phyloP scores from a whole-genome alignment of 306 rosid genomes.

The Sicyos edulis region DNA sequence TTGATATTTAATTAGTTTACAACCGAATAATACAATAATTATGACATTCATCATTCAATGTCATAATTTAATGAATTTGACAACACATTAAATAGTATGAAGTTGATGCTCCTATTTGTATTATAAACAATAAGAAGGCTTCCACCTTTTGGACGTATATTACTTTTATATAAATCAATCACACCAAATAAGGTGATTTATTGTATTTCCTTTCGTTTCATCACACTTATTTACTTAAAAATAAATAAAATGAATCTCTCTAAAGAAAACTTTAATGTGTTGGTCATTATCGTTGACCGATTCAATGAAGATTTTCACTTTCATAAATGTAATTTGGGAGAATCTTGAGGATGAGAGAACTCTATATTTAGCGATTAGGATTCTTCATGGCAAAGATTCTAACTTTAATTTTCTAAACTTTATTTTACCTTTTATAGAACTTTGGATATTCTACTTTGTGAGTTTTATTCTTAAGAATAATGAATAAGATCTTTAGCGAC shows the following conservation, averaged over 20 bases:
- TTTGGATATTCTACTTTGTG: background rate
- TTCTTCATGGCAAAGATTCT: background rate
- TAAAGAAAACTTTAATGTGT: background rate
- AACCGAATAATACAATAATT: no score
- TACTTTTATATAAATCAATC: background rate
- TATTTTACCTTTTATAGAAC: background rate
- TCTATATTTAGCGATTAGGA: background rate
- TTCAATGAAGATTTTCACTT: background rate
- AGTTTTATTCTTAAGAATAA: background rate
- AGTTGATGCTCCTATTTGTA: no score
- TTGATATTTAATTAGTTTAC: no score
- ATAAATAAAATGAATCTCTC: no score
- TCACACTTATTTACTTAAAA: no score
- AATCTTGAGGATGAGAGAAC: background rate
- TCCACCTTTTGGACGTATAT: no score
- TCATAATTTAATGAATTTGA: no score
- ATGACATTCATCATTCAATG: no score
- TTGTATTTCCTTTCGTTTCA: background rate
- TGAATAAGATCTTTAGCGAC: background rate
- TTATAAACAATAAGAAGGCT: no score
- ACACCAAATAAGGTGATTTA: background rate
- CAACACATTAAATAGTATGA: no score
- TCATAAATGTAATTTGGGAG: background rate
- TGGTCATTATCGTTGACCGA: background rate
- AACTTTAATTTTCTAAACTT: background rate